phyloP scores from a whole-genome alignment of 1,284 basidiomycete genomes.

The Hymenochaete sp. region DNA sequence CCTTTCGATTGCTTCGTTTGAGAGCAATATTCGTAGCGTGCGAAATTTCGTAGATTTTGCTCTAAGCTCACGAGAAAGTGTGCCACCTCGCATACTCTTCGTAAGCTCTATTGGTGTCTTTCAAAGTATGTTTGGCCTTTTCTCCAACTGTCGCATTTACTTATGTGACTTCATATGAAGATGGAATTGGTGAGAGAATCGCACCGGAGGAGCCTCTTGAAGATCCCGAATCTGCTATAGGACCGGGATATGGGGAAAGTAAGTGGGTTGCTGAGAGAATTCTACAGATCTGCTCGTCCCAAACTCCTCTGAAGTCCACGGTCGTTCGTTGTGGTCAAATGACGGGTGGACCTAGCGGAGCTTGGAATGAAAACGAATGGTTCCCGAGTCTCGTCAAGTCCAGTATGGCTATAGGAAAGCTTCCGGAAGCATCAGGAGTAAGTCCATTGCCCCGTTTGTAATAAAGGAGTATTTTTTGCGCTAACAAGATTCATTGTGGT shows the following conservation, averaged over 20 bases:
- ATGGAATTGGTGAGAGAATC: neutral
- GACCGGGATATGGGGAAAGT: conserved; percentile 46
- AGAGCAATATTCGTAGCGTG: conserved; percentile 30
- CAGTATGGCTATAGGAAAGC: conserved; percentile 7
- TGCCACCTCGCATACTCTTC: conserved; percentile 19
- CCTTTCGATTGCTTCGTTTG: conserved; percentile 27
- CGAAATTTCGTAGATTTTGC: conserved; percentile 36
- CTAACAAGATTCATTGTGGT: no score
- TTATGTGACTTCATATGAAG: neutral
- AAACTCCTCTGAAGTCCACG: conserved; percentile 20
- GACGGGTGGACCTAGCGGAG: conserved; percentile 3
- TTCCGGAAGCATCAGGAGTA: conserved; percentile 21
- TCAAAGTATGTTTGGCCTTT: conserved; percentile 1
- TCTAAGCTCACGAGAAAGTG: conserved; percentile 22
- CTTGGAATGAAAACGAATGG: conserved; percentile 16
- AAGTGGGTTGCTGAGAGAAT: conserved; percentile 43
- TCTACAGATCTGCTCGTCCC: conserved; percentile 18
- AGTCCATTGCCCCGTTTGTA: no score
- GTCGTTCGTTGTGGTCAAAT: conserved; percentile 17
- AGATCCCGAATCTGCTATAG: conserved; percentile 7
- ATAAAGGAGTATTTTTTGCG: no score
- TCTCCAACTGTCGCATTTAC: neutral
- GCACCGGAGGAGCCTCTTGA: conserved; percentile 1
- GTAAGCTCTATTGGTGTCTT: conserved; percentile 19
- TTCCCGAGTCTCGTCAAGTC: conserved; percentile 17